Percentiles rank a stretch among this genome's conserved stretches.
Evolutionary conservation across 306 rosid genomes (phyloP).

Genomic region (Glycyrrhiza uralensis): DNA sequence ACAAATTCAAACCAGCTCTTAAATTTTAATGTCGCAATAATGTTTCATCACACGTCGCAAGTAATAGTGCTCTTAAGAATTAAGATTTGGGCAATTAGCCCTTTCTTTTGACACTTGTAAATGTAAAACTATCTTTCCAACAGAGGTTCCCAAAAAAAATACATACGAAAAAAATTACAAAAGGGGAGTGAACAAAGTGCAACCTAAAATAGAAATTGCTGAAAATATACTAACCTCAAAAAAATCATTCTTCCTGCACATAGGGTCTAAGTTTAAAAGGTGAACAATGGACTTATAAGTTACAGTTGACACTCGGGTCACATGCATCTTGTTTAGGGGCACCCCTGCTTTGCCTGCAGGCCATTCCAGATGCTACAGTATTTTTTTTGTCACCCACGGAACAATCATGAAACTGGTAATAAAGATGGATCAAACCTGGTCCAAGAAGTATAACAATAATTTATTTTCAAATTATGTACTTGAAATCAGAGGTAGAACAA

Average conservation of each 20-base stretch:
- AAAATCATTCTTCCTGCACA: constrained; percentile 24
- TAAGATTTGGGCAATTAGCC: constrained; percentile 12
- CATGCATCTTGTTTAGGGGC: neutral
- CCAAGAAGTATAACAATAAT: constrained; percentile 10
- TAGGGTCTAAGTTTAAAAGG: neutral
- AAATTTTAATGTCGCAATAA: constrained; percentile 5
- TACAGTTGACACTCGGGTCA: constrained; percentile 7
- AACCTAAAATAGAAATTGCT: neutral
- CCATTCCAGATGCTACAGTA: constrained; percentile 3
- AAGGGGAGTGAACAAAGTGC: neutral
- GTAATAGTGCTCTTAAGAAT: neutral
- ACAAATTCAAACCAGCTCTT: constrained; percentile 22
- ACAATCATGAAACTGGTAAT: constrained; percentile 11
- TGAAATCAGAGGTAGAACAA: constrained; percentile 13
- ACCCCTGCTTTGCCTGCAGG: constrained; percentile 16
- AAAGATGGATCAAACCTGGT: constrained; percentile 30
- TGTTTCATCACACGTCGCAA: constrained; percentile 15
- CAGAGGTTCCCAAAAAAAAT: constrained; percentile 18
- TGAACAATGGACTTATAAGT: neutral
- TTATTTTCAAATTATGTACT: neutral
- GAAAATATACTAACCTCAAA: constrained; percentile 22
- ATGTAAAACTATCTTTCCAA: constrained; percentile 10
- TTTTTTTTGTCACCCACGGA: neutral
- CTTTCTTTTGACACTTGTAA: constrained; percentile 13
- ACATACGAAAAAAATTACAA: constrained; percentile 14